Base-by-base conservation (phyloP, 2,329 filamentous ascomycete genomes). In the Nothophoma quercina region DNA sequence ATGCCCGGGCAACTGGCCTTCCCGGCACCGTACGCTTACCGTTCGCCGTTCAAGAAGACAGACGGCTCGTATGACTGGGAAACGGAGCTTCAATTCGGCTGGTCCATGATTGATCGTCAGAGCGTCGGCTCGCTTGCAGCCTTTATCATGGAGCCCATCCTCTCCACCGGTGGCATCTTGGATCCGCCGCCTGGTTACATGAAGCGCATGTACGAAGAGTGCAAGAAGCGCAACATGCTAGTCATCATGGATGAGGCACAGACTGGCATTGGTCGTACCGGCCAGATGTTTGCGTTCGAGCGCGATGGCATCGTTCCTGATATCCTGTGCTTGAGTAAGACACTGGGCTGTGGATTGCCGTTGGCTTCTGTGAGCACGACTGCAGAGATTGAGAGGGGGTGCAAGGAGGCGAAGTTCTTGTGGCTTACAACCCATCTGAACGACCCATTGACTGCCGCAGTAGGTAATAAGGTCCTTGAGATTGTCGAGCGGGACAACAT, bases 11-110 rank as follows among this genome's bases (percentile, higher is more conserved):
- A 82, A 50, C 75, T 85, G 4, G 78, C 78, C 1, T 78, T 88
- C 28, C 85, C 85, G 0, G 78, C 83, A 0, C 85, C 85, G 0
- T 82, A 88, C 58, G 77, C 81, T 0, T 88, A 87, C 63, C 81
- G 85, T 4, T 87, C 85, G 0, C 76, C 81, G 0, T 89, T 89
- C 68, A 79, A 82, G 8, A 79, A 81, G 28, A 18, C 79, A 0
- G 84, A 88, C 56, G 85, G 85, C 1, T 79, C 78, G 0, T 84
- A 89, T 56, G 85, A 89, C 64, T 89, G 86, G 86, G 77, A 85
- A 58, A 81, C 83, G 0, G 86, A 89, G 65, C 72, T 89, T 12
- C 79, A 85, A 9, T 88, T 83, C 59, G 85, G 84, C 4, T 88
- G 84, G 78, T 75, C 75, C 15, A 75, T 88, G 70, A 76, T 89